Percentiles rank a stretch among this genome's conserved stretches.
phyloP scores from a whole-genome alignment of 768 basidiomycete species.

The Coprinellus aureogranulatus region DNA sequence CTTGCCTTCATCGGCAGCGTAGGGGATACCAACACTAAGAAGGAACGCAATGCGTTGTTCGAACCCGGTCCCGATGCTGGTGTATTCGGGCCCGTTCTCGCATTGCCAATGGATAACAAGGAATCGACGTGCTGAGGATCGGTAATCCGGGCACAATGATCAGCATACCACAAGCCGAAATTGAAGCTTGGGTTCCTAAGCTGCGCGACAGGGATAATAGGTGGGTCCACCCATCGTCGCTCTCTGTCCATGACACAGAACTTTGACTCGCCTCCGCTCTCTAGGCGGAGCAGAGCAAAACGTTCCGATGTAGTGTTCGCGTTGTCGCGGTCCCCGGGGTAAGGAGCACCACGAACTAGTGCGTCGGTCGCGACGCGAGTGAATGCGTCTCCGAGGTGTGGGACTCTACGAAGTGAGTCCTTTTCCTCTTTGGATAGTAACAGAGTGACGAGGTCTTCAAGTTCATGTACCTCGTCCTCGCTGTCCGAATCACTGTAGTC shows the following conservation, averaged over 20 bases:
- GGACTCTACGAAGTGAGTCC: background rate
- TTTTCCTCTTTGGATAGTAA: background rate
- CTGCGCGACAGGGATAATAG: background rate
- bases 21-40: background rate
- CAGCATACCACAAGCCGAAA: constrained; percentile 6
- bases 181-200: background rate
- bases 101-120: background rate
- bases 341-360: too few species aligned
- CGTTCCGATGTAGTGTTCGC: background rate
- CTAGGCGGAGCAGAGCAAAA: background rate
- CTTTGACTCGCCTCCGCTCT: background rate
- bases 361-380: too few species aligned
- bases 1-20: background rate
- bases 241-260: background rate
- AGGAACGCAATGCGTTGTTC: background rate
- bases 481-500: background rate
- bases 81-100: background rate
- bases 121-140: background rate
- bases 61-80: background rate
- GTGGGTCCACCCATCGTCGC: background rate
- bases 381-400: too few species aligned
- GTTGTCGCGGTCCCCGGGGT: background rate
- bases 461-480: background rate
- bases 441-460: background rate
- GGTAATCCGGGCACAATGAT: background rate